Evolutionary conservation across 2,329 filamentous ascomycete genomes (phyloP).

Genomic region (Trichoderma aggressivum): DNA sequence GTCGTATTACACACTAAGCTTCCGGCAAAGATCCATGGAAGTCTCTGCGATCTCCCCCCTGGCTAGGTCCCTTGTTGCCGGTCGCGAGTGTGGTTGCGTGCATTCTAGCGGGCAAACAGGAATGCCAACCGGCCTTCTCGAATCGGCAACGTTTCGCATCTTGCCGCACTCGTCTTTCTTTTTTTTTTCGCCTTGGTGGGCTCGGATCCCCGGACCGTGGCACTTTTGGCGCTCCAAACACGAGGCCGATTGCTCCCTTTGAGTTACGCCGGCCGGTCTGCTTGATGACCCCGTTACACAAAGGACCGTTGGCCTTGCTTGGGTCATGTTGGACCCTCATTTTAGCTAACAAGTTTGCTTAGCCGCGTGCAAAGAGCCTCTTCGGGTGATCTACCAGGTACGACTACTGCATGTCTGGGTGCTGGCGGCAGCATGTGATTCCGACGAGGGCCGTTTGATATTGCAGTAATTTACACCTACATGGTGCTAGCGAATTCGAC

Average conservation of each 20-base stretch:
- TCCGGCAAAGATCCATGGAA: constrained; percentile 10
- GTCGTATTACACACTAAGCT: neutral
- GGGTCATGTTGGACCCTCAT: neutral
- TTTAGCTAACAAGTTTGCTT: neutral
- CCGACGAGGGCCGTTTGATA: neutral
- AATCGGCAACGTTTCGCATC: constrained; percentile 11
- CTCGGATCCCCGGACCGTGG: constrained; percentile 8
- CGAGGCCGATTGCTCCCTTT: neutral
- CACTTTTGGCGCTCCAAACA: constrained; percentile 1
- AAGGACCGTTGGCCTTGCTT: neutral
- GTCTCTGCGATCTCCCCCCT: neutral
- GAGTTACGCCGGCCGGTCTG: neutral
- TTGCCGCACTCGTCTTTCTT: neutral
- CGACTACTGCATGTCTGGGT: neutral
- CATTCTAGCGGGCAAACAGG: constrained; percentile 1
- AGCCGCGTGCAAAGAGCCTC: neutral
- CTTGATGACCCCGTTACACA: neutral
- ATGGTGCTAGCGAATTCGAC: neutral
- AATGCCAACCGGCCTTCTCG: neutral
- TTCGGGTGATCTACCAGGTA: neutral
- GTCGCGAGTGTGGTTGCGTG: constrained; percentile 16
- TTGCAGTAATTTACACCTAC: neutral
- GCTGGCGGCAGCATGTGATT: neutral
- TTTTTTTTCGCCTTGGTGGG: neutral
- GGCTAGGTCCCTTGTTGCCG: constrained; percentile 7